Percentiles rank a stretch among this genome's conserved stretches.
Conservation (phyloP, 768 basidiomycete species). For the Mycena rebaudengoi region DNA sequence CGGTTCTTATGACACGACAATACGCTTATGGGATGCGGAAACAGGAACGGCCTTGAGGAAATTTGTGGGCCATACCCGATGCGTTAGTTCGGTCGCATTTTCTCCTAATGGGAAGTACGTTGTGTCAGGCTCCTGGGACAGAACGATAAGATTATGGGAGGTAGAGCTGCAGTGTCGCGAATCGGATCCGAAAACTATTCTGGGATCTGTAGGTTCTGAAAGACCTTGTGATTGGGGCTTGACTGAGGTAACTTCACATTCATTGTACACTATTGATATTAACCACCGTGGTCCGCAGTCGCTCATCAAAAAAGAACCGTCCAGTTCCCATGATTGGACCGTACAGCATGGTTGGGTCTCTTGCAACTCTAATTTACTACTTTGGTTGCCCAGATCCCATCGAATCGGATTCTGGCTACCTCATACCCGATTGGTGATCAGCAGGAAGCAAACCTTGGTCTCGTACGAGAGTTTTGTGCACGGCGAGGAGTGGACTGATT, state of each 20-base stretch:
- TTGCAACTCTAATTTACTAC: background rate
- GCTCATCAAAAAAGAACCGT: background rate
- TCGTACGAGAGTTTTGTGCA: background rate
- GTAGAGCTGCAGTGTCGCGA: background rate
- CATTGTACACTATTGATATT: background rate
- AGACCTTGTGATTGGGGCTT: background rate
- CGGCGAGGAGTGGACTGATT: background rate
- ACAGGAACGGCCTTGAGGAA: background rate
- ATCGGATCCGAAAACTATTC: background rate
- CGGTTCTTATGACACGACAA: background rate
- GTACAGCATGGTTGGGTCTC: background rate
- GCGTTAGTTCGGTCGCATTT: background rate
- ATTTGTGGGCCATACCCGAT: background rate
- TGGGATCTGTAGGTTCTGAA: background rate
- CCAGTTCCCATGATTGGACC: background rate
- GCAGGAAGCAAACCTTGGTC: background rate
- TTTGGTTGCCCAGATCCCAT: background rate
- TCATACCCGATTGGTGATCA: background rate
- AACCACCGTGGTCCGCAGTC: background rate
- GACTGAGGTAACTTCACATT: background rate
- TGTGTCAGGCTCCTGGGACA: background rate
- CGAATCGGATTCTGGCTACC: background rate
- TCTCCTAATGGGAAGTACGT: background rate
- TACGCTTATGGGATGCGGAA: background rate
- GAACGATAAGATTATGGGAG: background rate